Conservation (phyloP, 2,329 filamentous ascomycete genomes). For the Stagonosporopsis tanaceti region DNA sequence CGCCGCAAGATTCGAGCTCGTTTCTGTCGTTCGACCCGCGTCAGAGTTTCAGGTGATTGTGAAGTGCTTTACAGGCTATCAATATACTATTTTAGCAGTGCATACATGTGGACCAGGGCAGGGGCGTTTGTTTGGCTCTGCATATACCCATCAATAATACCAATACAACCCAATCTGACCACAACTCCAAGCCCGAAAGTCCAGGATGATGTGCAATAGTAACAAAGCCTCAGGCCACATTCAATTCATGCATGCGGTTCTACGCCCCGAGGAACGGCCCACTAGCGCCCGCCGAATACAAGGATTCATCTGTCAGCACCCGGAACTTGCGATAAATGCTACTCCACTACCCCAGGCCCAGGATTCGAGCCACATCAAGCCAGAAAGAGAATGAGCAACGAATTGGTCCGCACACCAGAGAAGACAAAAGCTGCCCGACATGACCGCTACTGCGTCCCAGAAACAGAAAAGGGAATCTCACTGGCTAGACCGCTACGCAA, state of each 20-base stretch:
- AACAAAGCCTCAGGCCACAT: neutral
- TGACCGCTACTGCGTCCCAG: neutral
- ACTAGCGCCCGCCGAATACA: conserved; percentile 11
- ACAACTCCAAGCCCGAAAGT: neutral
- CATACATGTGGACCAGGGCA: neutral
- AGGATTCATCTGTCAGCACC: conserved; percentile 5
- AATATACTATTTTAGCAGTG: neutral
- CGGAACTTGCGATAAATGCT: neutral
- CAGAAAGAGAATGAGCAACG: too few species aligned
- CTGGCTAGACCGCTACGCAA: conserved; percentile 54
- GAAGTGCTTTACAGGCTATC: neutral
- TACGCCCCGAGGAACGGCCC: neutral
- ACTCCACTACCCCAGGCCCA: too few species aligned
- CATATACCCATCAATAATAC: conserved; percentile 17
- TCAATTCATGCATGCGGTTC: neutral
- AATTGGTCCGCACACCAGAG: too few species aligned
- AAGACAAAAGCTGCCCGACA: neutral
- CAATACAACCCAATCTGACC: neutral
- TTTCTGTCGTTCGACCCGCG: neutral
- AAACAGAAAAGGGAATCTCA: conserved; percentile 21
- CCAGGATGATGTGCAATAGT: neutral
- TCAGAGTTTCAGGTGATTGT: neutral
- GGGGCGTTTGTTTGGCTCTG: conserved; percentile 2
- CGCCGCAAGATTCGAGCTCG: neutral
- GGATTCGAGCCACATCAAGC: too few species aligned